A percentile compares a stretch with the other conserved stretches of the same genome.
Evolutionary conservation across 202 grass and related monocot species (phyloP).

Genomic region (Musa balbisiana): DNA sequence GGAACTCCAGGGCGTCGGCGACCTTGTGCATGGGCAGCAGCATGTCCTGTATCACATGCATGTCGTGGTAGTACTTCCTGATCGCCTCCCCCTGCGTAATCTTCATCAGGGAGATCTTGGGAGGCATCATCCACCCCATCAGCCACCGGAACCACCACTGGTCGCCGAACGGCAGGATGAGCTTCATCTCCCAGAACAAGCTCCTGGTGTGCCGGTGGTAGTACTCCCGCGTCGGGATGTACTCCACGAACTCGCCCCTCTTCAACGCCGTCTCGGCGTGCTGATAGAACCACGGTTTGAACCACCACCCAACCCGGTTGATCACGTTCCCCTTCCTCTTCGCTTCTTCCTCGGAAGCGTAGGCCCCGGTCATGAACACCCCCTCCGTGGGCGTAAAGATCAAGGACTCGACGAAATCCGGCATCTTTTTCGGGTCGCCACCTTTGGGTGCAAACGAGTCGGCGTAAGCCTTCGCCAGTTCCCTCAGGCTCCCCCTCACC

Average conservation of each 20-base stretch:
- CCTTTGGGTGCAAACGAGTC: slow-evolving; percentile 71
- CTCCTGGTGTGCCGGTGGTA: slow-evolving; percentile 85
- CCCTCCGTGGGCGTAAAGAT: slow-evolving; percentile 50
- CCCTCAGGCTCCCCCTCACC: slow-evolving; percentile 45
- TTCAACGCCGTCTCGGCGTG: slow-evolving; percentile 58
- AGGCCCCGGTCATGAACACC: slow-evolving; percentile 84
- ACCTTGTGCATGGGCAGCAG: slow-evolving; percentile 78
- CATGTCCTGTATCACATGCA: slow-evolving; percentile 90
- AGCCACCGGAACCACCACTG: slow-evolving; percentile 90
- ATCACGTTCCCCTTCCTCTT: slow-evolving; percentile 90
- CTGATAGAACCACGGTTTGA: slow-evolving; percentile 94
- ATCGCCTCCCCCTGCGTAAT: slow-evolving; percentile 79
- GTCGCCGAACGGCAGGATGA: slow-evolving; percentile 76
- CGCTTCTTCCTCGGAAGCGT: slow-evolving; percentile 77
- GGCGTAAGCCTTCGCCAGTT: slow-evolving; percentile 54
- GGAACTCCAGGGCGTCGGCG: slow-evolving; percentile 69
- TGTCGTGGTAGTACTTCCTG: slow-evolving; percentile 95
- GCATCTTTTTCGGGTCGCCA: slow-evolving; percentile 58
- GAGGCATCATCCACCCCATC: slow-evolving; percentile 82
- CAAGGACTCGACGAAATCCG: slow-evolving; percentile 89
- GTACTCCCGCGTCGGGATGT: slow-evolving; percentile 79
- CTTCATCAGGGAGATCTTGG: slow-evolving; percentile 88
- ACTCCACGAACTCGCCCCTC: slow-evolving; percentile 80
- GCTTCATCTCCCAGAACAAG: slow-evolving; percentile 87
- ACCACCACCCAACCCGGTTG: slow-evolving; percentile 82